Conservation (phyloP, 768 basidiomycete genomes). For the Lactarius hengduanensis region DNA sequence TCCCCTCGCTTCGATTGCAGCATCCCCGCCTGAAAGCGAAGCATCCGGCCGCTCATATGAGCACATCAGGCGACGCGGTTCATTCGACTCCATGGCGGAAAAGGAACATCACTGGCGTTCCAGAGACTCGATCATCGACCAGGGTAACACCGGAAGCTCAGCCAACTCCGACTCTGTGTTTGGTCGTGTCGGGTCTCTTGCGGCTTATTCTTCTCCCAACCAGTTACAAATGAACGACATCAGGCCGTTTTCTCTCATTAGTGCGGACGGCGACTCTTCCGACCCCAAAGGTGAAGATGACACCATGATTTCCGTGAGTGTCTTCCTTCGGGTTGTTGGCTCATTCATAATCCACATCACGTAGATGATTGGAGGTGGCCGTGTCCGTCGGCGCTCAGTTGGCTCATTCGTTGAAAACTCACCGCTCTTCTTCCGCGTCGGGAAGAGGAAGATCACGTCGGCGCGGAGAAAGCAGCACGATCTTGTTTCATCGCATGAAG, state of each 20-base stretch:
- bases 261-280: slow-evolving; percentile 43
- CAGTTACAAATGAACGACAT: slow-evolving; percentile 51
- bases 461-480: slow-evolving; percentile 25
- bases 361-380: slow-evolving; percentile 80
- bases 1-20: slow-evolving; percentile 61
- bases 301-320: slow-evolving; percentile 74
- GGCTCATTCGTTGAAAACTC: slow-evolving; percentile 67
- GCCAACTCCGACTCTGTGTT: slow-evolving; percentile 63
- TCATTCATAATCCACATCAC: slow-evolving; percentile 20
- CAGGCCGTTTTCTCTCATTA: slow-evolving; percentile 64
- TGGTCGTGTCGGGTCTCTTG: slow-evolving; percentile 45
- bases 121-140: slow-evolving; percentile 46
- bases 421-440: slow-evolving; percentile 57
- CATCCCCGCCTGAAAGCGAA: slow-evolving; percentile 55
- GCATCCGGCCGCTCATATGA: slow-evolving; percentile 29
- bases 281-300: slow-evolving; percentile 67
- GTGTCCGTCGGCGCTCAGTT: slow-evolving; percentile 65
- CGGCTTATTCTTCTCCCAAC: slow-evolving; percentile 31
- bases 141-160: slow-evolving; percentile 52
- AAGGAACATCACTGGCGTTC: slow-evolving; percentile 37
- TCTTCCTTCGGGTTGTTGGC: not conserved
- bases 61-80: slow-evolving; percentile 39
- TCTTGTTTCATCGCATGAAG: slow-evolving; percentile 30
- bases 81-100: slow-evolving; percentile 70
- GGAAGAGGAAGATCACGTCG: slow-evolving; percentile 53